These are phyloP conservation scores for Phytophthora macrochlamydospora DNA, from an alignment of 352 stramenopile genomes.

Conservation along the genomic window DNA sequence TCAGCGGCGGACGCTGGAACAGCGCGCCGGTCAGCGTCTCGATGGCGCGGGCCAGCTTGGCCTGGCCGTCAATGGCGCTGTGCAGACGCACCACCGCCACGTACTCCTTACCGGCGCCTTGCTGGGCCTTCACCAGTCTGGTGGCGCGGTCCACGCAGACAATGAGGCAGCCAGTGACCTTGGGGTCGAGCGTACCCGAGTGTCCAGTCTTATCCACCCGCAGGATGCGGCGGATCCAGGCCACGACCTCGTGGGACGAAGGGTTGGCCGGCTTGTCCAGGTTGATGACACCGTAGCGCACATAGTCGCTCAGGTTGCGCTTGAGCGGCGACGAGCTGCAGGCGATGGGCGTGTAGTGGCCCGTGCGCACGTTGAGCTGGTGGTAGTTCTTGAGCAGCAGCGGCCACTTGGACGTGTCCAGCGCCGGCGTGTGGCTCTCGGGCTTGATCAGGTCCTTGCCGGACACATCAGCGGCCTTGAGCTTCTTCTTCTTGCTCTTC, in stretches of 20 bases:
- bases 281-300: conserved; percentile 99
- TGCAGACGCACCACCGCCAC: conserved; percentile 98
- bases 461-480: conserved; percentile 60
- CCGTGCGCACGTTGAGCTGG: conserved; percentile 98
- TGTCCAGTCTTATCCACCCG: conserved; percentile 99
- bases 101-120: conserved; percentile 99
- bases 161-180: conserved; percentile 99
- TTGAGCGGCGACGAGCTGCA: conserved; percentile 96
- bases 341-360: conserved; percentile 99
- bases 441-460: conserved; percentile 83
- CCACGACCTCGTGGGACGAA: conserved; percentile 99
- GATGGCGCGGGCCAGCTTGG: conserved; percentile 94
- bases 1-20: conserved; percentile 99
- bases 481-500: conserved; percentile 91
- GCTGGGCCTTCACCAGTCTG: conserved; percentile 86
- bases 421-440: conserved; percentile 83
- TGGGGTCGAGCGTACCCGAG: conserved; percentile 99
- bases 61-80: conserved; percentile 93
- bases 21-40: conserved; percentile 99
- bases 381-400: conserved; percentile 99
- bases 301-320: conserved; percentile 96
- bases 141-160: conserved; percentile 99
- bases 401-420: conserved; percentile 98
- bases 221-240: conserved; percentile 99
- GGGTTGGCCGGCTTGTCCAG: conserved; percentile 99